phyloP scores from a whole-genome alignment of 768 basidiomycete species.

The Mycena polygramma region DNA sequence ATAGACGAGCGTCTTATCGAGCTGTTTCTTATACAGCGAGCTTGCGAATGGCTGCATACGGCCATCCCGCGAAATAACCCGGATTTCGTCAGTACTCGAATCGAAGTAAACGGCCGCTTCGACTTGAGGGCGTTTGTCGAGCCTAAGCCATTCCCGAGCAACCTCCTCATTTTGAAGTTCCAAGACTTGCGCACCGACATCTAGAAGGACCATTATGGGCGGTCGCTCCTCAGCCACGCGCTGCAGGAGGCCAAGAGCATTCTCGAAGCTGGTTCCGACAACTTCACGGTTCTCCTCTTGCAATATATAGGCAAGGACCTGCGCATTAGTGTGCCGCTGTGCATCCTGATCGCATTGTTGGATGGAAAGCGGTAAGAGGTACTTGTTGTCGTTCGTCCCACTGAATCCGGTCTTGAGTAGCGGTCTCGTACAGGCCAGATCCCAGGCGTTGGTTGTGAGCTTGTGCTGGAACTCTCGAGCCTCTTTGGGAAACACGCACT shows the following conservation, averaged over 20 bases:
- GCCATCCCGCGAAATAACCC: conserved; percentile 53
- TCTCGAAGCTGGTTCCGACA: conserved; percentile 34
- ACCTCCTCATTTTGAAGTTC: conserved; percentile 61
- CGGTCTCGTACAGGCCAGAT: conserved; percentile 57
- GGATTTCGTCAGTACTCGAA: conserved; percentile 49
- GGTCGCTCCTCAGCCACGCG: conserved; percentile 51
- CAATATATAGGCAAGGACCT: conserved; percentile 54
- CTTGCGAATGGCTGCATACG: conserved; percentile 49
- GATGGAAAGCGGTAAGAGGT: conserved; percentile 53
- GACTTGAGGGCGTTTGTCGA: conserved; percentile 38
- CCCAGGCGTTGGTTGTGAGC: conserved; percentile 66
- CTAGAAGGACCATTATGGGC: conserved; percentile 61
- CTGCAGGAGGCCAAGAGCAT: conserved; percentile 44
- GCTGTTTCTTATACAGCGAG: conserved; percentile 52
- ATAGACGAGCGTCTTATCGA: conserved; percentile 59
- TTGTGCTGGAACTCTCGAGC: conserved; percentile 63
- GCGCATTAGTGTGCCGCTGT: conserved; percentile 63
- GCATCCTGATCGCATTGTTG: conserved; percentile 52
- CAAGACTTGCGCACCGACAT: conserved; percentile 70
- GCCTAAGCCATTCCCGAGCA: conserved; percentile 55
- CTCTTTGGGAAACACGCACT: conserved; percentile 63
- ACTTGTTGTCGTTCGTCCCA: conserved; percentile 66
- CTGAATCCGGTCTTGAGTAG: conserved; percentile 64
- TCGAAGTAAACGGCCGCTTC: conserved; percentile 61
- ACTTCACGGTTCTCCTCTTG: conserved; percentile 57